A percentile compares a stretch with the other conserved stretches of the same genome.
Evolutionary conservation across 768 basidiomycete genomes (phyloP).

Genomic region (Boletus insuetus): DNA sequence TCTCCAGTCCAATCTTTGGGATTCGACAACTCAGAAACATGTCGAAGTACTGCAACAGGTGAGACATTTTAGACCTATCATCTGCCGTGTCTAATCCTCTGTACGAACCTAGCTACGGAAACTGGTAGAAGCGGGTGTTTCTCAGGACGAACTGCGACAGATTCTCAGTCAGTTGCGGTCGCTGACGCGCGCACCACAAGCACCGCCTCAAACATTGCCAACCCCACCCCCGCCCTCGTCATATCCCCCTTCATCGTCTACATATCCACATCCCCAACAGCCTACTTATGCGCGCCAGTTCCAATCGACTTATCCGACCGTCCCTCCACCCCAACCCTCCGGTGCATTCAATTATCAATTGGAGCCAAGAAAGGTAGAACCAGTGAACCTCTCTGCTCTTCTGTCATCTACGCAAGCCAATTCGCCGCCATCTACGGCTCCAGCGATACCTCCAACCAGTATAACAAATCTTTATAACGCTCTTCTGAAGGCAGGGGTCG

Average conservation of each 20-base stretch:
- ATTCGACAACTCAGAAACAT: constrained; percentile 64
- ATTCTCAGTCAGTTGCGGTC: constrained; percentile 70
- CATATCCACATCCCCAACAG: constrained; percentile 32
- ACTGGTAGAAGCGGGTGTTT: constrained; percentile 76
- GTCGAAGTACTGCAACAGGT: constrained; percentile 82
- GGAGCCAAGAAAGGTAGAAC: constrained; percentile 29
- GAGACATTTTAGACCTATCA: constrained; percentile 22
- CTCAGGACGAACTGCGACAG: constrained; percentile 73
- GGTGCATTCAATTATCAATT: constrained; percentile 27
- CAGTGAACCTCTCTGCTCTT: constrained; percentile 30
- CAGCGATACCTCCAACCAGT: constrained; percentile 31
- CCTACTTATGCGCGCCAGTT: constrained; percentile 28
- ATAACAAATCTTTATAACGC: constrained; percentile 63
- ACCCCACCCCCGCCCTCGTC: constrained; percentile 28
- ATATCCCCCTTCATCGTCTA: constrained; percentile 21
- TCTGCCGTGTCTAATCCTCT: constrained; percentile 4
- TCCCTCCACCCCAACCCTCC: constrained; percentile 32
- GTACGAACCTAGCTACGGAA: constrained; percentile 51
- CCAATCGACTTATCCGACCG: constrained; percentile 31
- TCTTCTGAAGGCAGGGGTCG: constrained; percentile 77
- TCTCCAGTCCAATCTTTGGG: constrained; percentile 70
- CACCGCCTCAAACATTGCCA: constrained; percentile 33
- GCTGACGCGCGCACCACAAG: constrained; percentile 44
- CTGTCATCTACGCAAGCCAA: constrained; percentile 25
- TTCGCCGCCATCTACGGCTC: constrained; percentile 21